Evolutionary conservation across 176 grass and related monocot species (phyloP).

Genomic region (Hsuehochloa calcarea): DNA sequence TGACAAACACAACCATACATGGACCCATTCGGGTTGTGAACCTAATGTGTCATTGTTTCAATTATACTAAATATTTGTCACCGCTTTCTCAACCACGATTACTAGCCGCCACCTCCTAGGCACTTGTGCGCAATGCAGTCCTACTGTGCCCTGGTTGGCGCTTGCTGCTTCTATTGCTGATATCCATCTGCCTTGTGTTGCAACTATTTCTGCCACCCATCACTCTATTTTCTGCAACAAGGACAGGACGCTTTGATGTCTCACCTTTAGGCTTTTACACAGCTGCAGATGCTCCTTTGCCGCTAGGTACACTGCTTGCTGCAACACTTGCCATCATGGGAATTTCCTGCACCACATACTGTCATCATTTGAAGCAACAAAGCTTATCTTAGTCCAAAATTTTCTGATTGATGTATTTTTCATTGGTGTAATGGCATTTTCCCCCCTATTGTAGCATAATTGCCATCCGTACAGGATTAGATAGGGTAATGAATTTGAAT

Average conservation of each 20-base stretch:
- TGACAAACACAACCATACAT: neutral
- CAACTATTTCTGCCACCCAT: neutral
- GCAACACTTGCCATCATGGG: neutral
- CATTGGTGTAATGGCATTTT: neutral
- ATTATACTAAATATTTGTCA: neutral
- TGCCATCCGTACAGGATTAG: neutral
- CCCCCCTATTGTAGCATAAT: neutral
- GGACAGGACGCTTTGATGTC: neutral
- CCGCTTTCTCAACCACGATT: neutral
- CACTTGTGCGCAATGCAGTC: neutral
- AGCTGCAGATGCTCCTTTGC: conserved; percentile 3
- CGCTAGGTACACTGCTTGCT: neutral
- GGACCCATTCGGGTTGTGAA: neutral
- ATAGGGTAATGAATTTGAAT: neutral
- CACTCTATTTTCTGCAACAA: neutral
- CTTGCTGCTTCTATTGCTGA: conserved; percentile 1
- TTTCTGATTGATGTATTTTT: neutral
- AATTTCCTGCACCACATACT: neutral
- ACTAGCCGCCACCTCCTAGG: neutral
- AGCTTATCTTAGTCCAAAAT: neutral
- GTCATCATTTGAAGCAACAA: neutral
- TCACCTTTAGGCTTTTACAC: neutral
- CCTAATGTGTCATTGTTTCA: neutral
- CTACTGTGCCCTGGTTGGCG: neutral
- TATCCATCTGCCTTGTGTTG: neutral